Evolutionary conservation across 495 filamentous ascomycete species (phyloP), one percentile per base, ranked within the genome.

Genomic region (Parmelia sp.): DNA sequence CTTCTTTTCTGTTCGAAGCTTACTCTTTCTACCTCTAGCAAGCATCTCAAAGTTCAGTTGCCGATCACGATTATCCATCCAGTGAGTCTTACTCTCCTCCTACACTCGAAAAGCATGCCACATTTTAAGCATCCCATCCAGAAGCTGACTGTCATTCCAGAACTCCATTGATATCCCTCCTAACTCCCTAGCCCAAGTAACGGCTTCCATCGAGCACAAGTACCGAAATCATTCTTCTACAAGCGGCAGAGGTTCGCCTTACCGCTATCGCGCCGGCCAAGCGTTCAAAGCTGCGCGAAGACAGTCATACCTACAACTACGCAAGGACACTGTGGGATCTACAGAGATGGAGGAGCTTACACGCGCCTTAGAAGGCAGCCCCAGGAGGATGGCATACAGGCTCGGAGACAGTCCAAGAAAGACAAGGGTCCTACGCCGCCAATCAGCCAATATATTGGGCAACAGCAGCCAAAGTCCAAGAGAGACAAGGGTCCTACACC

Each of bases 101-200:
- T 25, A 33, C 11, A 15, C 35, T 53, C 21, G 35, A 4, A 9
- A 29, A 55, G 4, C 12, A 25, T 9, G 9, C 35, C 42, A 36
- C 45, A 45, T 58, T 59, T 29, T 31, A 42, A 55, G 27, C 15
- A 33, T 33, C 6, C 27, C 29, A 65, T 42, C 57, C 25, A 11
- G 35, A 21, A 40, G 63, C 71, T 72, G 31, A 69, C 64, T 64
- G 12, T n/a, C 29, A 17, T 23, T 55, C 15, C 44, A 80, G 77
- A 84, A 84, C 69, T 83, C 83, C 33, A 78, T 84, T 60, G 83
- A 85, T 57, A 81, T 85, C n/a, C 77, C 82, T 33, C 81, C 83
- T 7, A 85, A 85, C 62, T 78, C 80, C n/a, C 73, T 85, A 12
- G 74, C 77, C 6, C 82, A 83, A 72, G 82, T 85, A 12, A 77